Conservation (phyloP, 179 eudicot species). For the Vitellaria paradoxa region DNA sequence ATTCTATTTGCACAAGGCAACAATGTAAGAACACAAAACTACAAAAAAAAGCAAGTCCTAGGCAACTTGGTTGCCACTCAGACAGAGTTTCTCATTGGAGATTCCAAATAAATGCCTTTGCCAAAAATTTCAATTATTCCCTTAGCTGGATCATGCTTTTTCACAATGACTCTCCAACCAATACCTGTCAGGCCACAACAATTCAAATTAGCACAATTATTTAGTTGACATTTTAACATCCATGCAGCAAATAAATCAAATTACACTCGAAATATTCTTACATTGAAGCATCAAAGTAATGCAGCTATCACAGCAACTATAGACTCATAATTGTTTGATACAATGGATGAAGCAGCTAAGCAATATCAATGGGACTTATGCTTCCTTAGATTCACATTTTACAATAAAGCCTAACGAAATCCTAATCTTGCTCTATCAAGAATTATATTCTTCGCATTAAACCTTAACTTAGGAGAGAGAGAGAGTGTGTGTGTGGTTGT, state of each 20-base stretch:
- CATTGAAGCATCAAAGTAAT: too few species aligned
- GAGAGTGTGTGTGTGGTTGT: too few species aligned
- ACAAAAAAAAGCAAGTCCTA: too few species aligned
- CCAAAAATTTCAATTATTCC: constrained; percentile 82
- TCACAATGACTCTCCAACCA: constrained; percentile 97
- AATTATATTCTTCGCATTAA: too few species aligned
- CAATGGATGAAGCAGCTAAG: not conserved
- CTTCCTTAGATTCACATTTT: not conserved
- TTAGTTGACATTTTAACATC: not conserved
- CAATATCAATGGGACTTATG: not conserved
- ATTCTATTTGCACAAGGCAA: too few species aligned
- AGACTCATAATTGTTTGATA: not conserved
- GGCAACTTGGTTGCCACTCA: too few species aligned
- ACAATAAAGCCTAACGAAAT: too few species aligned
- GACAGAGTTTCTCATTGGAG: too few species aligned
- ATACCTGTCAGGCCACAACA: constrained; percentile 48
- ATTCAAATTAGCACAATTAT: not conserved
- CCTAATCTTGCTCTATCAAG: too few species aligned
- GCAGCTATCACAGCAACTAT: not conserved
- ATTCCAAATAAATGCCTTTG: constrained; percentile 57
- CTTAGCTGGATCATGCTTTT: constrained; percentile 60
- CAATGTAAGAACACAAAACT: too few species aligned
- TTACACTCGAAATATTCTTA: too few species aligned
- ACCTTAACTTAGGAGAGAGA: too few species aligned
- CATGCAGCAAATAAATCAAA: not conserved